Evolutionary conservation across 2,329 filamentous ascomycete genomes (phyloP).

Genomic region (Periconia sp.): DNA sequence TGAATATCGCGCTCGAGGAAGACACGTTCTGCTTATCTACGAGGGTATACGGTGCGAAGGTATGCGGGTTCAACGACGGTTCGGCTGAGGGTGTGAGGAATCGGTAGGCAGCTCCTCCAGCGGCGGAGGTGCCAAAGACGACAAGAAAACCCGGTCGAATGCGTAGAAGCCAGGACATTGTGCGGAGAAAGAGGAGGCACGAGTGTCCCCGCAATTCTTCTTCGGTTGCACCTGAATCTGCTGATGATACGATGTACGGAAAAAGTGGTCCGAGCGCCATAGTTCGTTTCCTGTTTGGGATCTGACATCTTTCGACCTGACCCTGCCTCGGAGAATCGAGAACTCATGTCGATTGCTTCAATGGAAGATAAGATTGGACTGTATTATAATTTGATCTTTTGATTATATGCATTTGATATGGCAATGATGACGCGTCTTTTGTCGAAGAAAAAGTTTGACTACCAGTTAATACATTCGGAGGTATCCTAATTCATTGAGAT

Average conservation of each 20-base stretch:
- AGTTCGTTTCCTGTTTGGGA: neutral
- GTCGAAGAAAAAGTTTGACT: too few relatives aligned
- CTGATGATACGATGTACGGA: neutral
- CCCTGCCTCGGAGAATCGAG: too few relatives aligned
- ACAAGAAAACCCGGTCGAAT: constrained; percentile 35
- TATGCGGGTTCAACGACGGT: constrained; percentile 59
- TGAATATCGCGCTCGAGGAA: constrained; percentile 72
- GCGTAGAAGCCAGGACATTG: constrained; percentile 38
- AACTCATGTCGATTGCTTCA: too few relatives aligned
- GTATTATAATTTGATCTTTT: too few relatives aligned
- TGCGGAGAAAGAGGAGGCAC: neutral
- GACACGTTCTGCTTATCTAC: constrained; percentile 67
- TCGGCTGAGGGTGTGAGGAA: constrained; percentile 29
- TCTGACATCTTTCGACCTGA: neutral
- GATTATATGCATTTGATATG: too few relatives aligned
- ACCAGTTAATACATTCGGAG: too few relatives aligned
- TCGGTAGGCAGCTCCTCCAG: constrained; percentile 44
- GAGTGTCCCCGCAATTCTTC: too few relatives aligned
- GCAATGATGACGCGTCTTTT: too few relatives aligned
- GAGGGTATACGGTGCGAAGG: constrained; percentile 72
- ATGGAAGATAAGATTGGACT: too few relatives aligned
- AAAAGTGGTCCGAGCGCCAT: neutral
- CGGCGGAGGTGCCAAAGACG: constrained; percentile 39
- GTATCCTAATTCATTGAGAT: too few relatives aligned
- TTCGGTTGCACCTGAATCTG: too few relatives aligned